Conservation (phyloP, 2,329 filamentous ascomycete species). For the Hymenoscyphus albidus region DNA sequence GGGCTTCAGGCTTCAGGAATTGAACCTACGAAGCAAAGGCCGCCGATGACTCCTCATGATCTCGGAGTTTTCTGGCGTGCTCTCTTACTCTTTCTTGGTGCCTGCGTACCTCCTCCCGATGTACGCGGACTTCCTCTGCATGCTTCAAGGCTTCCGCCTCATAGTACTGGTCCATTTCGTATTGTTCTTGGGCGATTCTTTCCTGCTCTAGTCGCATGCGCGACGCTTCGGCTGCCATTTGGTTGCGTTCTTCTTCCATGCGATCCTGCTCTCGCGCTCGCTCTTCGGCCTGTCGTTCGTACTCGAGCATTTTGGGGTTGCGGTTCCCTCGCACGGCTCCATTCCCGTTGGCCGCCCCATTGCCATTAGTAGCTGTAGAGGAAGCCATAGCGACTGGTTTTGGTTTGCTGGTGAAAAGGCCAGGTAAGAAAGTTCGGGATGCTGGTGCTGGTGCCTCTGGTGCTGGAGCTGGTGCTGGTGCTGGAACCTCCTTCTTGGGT, state of each 20-base stretch:
- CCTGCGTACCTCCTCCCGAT: conserved; percentile 31
- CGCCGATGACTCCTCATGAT: conserved; percentile 32
- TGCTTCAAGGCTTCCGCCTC: conserved; percentile 33
- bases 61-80: conserved; percentile 18
- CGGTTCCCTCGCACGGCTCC: conserved; percentile 27
- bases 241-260: conserved; percentile 29
- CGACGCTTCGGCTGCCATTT: conserved; percentile 26
- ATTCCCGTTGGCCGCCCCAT: background rate
- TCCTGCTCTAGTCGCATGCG: conserved; percentile 29
- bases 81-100: conserved; percentile 27
- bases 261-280: conserved; percentile 28
- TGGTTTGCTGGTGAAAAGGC: background rate
- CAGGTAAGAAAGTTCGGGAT: too few species aligned
- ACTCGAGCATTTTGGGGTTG: conserved; percentile 33
- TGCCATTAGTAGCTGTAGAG: conserved; percentile 5
- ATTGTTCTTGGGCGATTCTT: conserved; percentile 33
- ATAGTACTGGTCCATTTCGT: conserved; percentile 35
- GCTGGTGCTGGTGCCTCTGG: background rate
- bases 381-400: background rate
- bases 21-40: conserved; percentile 25
- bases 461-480: background rate
- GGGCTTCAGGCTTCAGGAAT: background rate
- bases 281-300: conserved; percentile 33
- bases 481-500: too few species aligned
- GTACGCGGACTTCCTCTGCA: conserved; percentile 31